phyloP scores from a whole-genome alignment of 1,139 yeast genomes.

The Debaryomycetaceae sp. region DNA sequence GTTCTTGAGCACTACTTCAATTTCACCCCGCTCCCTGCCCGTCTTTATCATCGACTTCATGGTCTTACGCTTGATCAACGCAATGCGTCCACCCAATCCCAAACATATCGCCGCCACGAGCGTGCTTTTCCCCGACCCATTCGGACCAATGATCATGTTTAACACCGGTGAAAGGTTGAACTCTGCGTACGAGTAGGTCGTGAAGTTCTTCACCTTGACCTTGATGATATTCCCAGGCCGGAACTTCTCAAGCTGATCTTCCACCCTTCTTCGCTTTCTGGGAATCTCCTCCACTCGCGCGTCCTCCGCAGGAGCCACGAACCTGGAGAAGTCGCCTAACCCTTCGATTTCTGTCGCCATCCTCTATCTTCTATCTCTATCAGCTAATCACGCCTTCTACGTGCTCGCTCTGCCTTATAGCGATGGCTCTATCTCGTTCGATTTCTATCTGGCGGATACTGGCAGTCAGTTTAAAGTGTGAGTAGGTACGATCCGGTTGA shows the following conservation, averaged over 20 bases:
- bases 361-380: background rate
- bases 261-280: constrained; percentile 5
- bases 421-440: too few relatives aligned
- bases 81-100: constrained; percentile 82
- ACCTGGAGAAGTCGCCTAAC: constrained; percentile 6
- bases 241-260: constrained; percentile 15
- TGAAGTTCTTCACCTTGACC: constrained; percentile 69
- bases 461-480: too few relatives aligned
- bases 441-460: too few relatives aligned
- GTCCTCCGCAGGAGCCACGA: background rate
- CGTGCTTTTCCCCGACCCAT: constrained; percentile 95
- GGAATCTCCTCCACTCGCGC: background rate
- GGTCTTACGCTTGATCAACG: constrained; percentile 74
- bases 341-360: constrained; percentile 3
- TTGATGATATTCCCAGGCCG: constrained; percentile 67
- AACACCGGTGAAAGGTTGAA: constrained; percentile 78
- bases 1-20: constrained; percentile 66
- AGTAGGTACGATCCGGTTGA: too few relatives aligned
- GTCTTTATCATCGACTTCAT: constrained; percentile 73
- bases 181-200: constrained; percentile 76
- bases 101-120: constrained; percentile 91
- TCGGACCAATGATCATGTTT: constrained; percentile 95
- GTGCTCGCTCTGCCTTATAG: background rate
- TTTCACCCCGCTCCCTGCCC: constrained; percentile 54
- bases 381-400: background rate